Evolutionary conservation across 495 filamentous ascomycete species (phyloP).

Genomic region (Hyaloscypha variabilis): DNA sequence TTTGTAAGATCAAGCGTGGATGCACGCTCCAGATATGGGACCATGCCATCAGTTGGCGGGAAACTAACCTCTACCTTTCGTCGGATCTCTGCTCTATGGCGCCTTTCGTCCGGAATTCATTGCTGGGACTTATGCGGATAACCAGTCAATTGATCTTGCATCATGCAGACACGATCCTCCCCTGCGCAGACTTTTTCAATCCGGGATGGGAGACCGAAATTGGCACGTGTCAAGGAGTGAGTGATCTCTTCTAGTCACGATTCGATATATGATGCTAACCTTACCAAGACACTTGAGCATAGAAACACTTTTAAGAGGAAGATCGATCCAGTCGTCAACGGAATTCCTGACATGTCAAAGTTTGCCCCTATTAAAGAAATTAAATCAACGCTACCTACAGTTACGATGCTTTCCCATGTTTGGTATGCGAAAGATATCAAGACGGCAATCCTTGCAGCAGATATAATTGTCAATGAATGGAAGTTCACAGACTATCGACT

Average conservation of each 20-base stretch:
- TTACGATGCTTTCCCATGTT: constrained; percentile 66
- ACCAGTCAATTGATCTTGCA: constrained; percentile 52
- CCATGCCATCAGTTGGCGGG: constrained; percentile 66
- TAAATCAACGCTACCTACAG: constrained; percentile 58
- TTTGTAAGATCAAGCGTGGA: constrained; percentile 63
- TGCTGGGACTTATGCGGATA: constrained; percentile 60
- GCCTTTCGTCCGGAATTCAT: constrained; percentile 56
- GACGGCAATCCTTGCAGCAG: constrained; percentile 62
- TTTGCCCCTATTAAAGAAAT: constrained; percentile 62
- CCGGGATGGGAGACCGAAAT: constrained; percentile 70
- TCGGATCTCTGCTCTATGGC: constrained; percentile 62
- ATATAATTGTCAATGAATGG: constrained; percentile 68
- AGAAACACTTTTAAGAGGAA: constrained; percentile 61
- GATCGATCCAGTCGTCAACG: constrained; percentile 48
- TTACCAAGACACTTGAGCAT: constrained; percentile 59
- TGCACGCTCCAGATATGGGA: constrained; percentile 69
- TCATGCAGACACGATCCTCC: constrained; percentile 64
- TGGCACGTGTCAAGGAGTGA: constrained; percentile 60
- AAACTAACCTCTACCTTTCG: constrained; percentile 60
- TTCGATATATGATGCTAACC: too few relatives aligned
- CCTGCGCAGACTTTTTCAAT: constrained; percentile 40
- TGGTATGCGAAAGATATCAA: constrained; percentile 66
- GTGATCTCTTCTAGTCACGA: too few relatives aligned
- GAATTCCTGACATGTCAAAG: constrained; percentile 58
- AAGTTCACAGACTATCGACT: constrained; percentile 64